Evolutionary conservation across 2,329 filamentous ascomycete species (phyloP), one percentile per base, ranked within the genome.

Genomic region (Metarhizium brunneum): DNA sequence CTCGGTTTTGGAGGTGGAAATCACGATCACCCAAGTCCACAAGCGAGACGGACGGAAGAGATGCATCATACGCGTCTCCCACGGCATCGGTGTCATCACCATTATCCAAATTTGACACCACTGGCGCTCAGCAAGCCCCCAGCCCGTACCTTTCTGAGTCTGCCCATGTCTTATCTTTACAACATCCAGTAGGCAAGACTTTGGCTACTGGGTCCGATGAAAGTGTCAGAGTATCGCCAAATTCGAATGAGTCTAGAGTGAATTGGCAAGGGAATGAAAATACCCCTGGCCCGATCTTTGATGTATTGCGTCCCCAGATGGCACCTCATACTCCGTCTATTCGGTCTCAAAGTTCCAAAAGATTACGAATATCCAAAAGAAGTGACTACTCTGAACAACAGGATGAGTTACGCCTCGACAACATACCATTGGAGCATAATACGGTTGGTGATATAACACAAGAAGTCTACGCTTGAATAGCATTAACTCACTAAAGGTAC

Each of bases 81-180:
- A 58, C 60, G 13, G 57, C 66, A 6, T 61, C 66, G 1, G 25
- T 64, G 7, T 11, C 52, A 8, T 53, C 57, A 32, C 57, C 57
- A 3, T 36, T 54, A 36, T 29, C 43, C 52, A 13, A 57, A 50
- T 45, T 60, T 54, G n/a, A 58, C 43, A 57, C 60, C 18, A 51
- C 32, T 35, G 53, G 60, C 6, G 48, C 53, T 5, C 57, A 57
- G 6, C 56, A 62, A 14, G 65, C 69, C 1, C 58, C 63, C 13
- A 78, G 74, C 53, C 76, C 76, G 0, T 79, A 72, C 57, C 61
- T 76, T 7, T 75, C 74, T 0, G 77, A 80, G 58, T 71, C 73
- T 16, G 74, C 73, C 0, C 77, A 79, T 56, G 76, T 80, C 0
- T 65, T 71, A 3, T 78, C 76, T 0, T 61, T 80, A 3, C 77